Evolutionary conservation across 1,284 basidiomycete genomes (phyloP).

Genomic region (Ganoderma multipileum): DNA sequence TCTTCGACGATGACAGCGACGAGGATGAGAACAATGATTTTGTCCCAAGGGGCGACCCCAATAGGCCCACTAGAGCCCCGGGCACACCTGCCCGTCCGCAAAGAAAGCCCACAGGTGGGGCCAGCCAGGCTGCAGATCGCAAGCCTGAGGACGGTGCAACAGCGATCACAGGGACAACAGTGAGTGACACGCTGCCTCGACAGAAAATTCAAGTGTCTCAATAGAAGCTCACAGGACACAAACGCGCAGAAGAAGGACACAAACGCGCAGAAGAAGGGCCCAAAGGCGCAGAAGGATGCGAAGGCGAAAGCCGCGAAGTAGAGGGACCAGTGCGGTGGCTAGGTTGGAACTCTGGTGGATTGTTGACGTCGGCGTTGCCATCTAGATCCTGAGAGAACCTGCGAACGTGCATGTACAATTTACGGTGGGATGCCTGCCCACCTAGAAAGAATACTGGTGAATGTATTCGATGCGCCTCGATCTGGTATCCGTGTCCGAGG

Average conservation of each 20-base stretch:
- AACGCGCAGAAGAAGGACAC: too few relatives aligned
- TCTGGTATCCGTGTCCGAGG: not conserved
- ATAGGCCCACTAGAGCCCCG: not conserved
- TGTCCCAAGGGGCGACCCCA: not conserved
- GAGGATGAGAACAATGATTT: slow-evolving; percentile 3
- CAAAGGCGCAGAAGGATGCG: not conserved
- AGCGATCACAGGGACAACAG: not conserved
- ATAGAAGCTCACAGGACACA: not conserved
- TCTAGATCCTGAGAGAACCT: not conserved
- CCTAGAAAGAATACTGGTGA: not conserved
- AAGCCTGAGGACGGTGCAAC: too few relatives aligned
- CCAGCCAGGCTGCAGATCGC: too few relatives aligned
- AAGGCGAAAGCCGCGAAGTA: not conserved
- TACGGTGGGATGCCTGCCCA: not conserved
- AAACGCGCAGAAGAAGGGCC: not conserved
- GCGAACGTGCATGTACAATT: not conserved
- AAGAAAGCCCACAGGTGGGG: too few relatives aligned
- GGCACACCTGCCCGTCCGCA: not conserved
- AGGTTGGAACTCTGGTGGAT: not conserved
- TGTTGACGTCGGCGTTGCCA: not conserved
- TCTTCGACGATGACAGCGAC: not conserved
- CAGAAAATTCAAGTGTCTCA: not conserved
- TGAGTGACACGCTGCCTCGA: not conserved
- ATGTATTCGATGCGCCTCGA: not conserved
- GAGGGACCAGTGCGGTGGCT: not conserved